phyloP scores from a whole-genome alignment of 140 eudicot genomes.

The Erigeron philadelphicus region DNA sequence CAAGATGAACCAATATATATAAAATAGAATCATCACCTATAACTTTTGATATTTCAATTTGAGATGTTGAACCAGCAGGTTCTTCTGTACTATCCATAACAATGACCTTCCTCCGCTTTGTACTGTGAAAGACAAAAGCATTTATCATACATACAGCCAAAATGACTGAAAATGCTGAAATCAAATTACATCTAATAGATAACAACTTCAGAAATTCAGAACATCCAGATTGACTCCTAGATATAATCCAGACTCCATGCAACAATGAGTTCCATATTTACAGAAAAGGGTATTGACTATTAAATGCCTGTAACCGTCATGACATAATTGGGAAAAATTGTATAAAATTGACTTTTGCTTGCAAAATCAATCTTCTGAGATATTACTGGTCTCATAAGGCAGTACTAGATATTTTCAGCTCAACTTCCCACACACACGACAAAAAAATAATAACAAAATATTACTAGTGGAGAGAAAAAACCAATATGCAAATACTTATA shows the following conservation, averaged over 20 bases:
- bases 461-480: no score
- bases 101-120: slow-evolving; percentile 64
- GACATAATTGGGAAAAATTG: slow-evolving; percentile 7
- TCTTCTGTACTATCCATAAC: slow-evolving; percentile 31
- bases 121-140: slow-evolving; percentile 34
- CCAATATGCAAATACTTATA: no score
- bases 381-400: background rate
- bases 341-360: slow-evolving; percentile 1
- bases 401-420: background rate
- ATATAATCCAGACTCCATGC: no score
- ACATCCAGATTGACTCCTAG: slow-evolving; percentile 5
- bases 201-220: slow-evolving; percentile 1
- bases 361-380: background rate
- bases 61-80: slow-evolving; percentile 39
- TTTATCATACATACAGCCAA: slow-evolving; percentile 12
- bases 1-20: slow-evolving; percentile 10
- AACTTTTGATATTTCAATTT: slow-evolving; percentile 20
- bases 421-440: background rate
- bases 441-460: no score
- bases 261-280: slow-evolving; percentile 1
- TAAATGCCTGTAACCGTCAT: background rate
- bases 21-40: slow-evolving; percentile 35
- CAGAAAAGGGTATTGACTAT: background rate
- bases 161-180: background rate
- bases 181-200: background rate